Conservation (phyloP, 1,284 basidiomycete species). For the Ustilago loliicola region DNA sequence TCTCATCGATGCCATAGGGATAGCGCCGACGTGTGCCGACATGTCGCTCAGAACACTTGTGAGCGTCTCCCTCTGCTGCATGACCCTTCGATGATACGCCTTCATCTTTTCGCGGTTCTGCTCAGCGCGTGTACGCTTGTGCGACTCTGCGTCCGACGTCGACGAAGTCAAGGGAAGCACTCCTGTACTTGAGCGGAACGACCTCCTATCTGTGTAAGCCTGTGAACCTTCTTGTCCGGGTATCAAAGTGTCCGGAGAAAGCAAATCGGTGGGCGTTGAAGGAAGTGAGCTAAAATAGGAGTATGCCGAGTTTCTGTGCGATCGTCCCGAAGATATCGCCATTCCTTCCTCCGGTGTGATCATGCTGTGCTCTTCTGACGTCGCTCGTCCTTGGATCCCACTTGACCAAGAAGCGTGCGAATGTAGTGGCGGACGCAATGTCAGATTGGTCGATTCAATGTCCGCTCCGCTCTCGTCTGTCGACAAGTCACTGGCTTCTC, state of each 20-base stretch:
- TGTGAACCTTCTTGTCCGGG: conserved; percentile 17
- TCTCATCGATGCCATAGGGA: conserved; percentile 6
- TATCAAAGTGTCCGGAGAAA: conserved; percentile 5
- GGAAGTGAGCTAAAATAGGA: conserved; percentile 42
- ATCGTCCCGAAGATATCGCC: background rate
- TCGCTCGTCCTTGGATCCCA: conserved; percentile 1
- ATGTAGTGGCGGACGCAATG: conserved; percentile 12
- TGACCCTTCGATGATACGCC: conserved; percentile 45
- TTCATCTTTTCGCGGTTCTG: conserved; percentile 55
- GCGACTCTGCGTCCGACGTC: conserved; percentile 22
- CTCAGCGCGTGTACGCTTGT: conserved; percentile 39
- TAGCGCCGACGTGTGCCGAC: conserved; percentile 27
- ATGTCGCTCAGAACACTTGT: conserved; percentile 32
- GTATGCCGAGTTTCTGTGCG: conserved; percentile 21
- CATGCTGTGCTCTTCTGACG: conserved; percentile 21
- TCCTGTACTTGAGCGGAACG: conserved; percentile 9
- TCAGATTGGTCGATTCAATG: conserved; percentile 22
- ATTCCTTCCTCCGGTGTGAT: conserved; percentile 24
- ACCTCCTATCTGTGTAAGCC: conserved; percentile 9
- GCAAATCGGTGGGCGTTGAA: conserved; percentile 23
- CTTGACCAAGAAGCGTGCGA: conserved; percentile 11
- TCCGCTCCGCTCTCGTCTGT: background rate
- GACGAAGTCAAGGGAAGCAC: conserved; percentile 21
- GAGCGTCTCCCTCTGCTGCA: conserved; percentile 49
- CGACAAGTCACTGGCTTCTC: background rate